phyloP scores from a whole-genome alignment of 768 basidiomycete genomes.

The Pisolithus orientalis region DNA sequence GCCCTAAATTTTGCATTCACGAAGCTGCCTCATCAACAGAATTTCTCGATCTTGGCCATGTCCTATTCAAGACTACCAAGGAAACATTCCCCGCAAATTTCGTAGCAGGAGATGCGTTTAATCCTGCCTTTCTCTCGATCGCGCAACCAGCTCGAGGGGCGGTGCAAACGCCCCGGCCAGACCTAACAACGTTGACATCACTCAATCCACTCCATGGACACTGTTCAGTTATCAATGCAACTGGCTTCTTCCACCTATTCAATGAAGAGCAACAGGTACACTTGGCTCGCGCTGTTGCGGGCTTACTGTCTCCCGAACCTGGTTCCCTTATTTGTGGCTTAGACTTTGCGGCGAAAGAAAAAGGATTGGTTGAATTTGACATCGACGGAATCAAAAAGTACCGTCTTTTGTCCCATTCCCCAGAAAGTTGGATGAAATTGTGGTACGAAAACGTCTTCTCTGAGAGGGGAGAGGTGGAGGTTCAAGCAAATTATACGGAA shows the following conservation, averaged over 20 bases:
- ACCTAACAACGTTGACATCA: conserved; percentile 28
- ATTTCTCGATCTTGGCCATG: conserved; percentile 53
- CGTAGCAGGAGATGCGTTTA: conserved; percentile 48
- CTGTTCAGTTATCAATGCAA: conserved; percentile 25
- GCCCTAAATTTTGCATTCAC: background rate
- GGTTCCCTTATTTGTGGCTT: conserved; percentile 18
- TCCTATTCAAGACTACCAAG: conserved; percentile 46
- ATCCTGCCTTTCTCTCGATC: conserved; percentile 33
- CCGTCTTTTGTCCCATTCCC: conserved; percentile 2
- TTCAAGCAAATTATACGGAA: background rate
- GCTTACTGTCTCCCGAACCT: conserved; percentile 13
- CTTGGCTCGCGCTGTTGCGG: conserved; percentile 11
- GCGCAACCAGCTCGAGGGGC: conserved; percentile 14
- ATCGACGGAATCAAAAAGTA: conserved; percentile 8
- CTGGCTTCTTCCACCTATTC: conserved; percentile 32
- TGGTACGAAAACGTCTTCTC: conserved; percentile 7
- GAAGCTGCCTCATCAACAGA: conserved; percentile 21
- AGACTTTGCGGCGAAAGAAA: conserved; percentile 6
- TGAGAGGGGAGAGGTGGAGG: background rate
- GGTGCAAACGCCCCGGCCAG: conserved; percentile 16
- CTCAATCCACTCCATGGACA: conserved; percentile 39
- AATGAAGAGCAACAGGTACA: conserved; percentile 9
- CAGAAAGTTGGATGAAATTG: conserved; percentile 8
- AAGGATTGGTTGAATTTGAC: background rate
- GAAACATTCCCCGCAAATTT: conserved; percentile 47